Evolutionary conservation across 495 filamentous ascomycete species (phyloP).

Genomic region (Aspergillus coremiiformis): DNA sequence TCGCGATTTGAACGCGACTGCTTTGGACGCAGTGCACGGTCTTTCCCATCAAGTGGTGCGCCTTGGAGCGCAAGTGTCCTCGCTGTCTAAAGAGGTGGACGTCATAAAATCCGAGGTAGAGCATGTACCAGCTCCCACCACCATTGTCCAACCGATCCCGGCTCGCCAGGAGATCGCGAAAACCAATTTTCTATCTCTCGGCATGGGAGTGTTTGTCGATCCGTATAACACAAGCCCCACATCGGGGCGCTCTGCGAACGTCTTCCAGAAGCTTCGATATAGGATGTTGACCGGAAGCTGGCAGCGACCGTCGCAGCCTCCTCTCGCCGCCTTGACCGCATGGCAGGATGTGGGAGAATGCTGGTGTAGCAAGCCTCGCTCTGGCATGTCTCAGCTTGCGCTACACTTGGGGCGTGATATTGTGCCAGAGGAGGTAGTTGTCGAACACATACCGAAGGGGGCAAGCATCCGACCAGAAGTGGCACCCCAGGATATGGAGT

Average conservation of each 20-base stretch:
- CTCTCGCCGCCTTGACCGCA: constrained; percentile 25
- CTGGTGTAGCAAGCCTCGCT: constrained; percentile 36
- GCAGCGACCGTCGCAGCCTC: constrained; percentile 12
- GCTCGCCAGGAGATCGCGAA: constrained; percentile 11
- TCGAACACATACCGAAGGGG: constrained; percentile 39
- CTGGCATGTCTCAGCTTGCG: constrained; percentile 35
- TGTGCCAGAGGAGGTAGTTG: constrained; percentile 39
- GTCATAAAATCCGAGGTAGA: constrained; percentile 21
- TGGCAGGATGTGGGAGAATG: constrained; percentile 44
- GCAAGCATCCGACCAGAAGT: constrained; percentile 25
- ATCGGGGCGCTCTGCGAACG: constrained; percentile 6
- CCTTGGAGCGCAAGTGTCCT: constrained; percentile 29
- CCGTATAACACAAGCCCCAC: constrained; percentile 30
- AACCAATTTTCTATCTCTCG: constrained; percentile 33
- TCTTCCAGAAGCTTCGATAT: constrained; percentile 4
- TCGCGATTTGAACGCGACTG: constrained; percentile 18
- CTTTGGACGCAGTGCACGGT: constrained; percentile 20
- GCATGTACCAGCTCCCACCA: constrained; percentile 18
- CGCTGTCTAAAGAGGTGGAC: constrained; percentile 29
- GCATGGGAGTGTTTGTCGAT: constrained; percentile 31
- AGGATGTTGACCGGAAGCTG: neutral
- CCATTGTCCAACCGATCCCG: constrained; percentile 4
- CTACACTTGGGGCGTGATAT: constrained; percentile 29
- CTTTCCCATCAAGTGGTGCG: constrained; percentile 26
- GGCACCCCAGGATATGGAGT: constrained; percentile 40